Percentiles rank a stretch among this genome's conserved stretches.
These are phyloP conservation scores for Physaria fendleri DNA, from an alignment of 345 rosid genomes.

Conservation along the genomic window DNA sequence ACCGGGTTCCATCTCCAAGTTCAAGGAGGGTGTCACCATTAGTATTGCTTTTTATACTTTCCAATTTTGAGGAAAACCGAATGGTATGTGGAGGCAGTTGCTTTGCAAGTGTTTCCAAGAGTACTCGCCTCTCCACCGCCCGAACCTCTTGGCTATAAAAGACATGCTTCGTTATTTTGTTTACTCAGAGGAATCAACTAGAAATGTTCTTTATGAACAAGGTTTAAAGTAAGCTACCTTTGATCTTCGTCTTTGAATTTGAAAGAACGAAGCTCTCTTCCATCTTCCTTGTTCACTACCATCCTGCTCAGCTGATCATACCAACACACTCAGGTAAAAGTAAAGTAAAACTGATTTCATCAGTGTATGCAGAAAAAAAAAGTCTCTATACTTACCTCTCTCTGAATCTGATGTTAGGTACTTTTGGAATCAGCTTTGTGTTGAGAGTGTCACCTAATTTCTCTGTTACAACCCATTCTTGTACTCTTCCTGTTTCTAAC, in stretches of 20 bases:
- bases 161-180: background rate
- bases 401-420: conserved; percentile 38
- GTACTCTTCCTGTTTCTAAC: conserved; percentile 42
- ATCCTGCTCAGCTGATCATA: conserved; percentile 88
- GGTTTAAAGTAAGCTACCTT: conserved; percentile 35
- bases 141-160: conserved; percentile 84
- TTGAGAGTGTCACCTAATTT: conserved; percentile 72
- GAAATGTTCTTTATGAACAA: background rate
- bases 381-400: conserved; percentile 78
- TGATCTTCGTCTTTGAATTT: conserved; percentile 81
- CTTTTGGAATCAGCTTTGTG: conserved; percentile 37
- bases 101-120: conserved; percentile 67
- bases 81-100: conserved; percentile 60
- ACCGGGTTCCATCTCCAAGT: conserved; percentile 50
- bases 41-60: conserved; percentile 38
- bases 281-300: conserved; percentile 71
- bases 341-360: background rate
- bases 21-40: conserved; percentile 47
- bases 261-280: conserved; percentile 80
- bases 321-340: conserved; percentile 39
- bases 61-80: conserved; percentile 61
- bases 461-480: conserved; percentile 70
- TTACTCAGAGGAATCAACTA: background rate
- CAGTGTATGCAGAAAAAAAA: background rate
- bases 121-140: conserved; percentile 80